Evolutionary conservation across 176 grass and related monocot genomes (phyloP).

Genomic region (Aegilops sharonensis): DNA sequence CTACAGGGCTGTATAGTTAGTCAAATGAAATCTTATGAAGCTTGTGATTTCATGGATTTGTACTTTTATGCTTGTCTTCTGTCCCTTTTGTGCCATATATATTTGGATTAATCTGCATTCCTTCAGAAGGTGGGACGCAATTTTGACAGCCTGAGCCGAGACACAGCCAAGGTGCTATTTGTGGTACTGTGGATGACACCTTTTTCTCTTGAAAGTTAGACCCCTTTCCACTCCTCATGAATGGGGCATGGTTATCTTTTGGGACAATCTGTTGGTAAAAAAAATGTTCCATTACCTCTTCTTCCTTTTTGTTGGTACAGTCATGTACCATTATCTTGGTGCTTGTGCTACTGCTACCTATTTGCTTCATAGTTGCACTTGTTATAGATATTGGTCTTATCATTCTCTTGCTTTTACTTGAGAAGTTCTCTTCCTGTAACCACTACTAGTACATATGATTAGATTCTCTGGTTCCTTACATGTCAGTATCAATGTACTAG

Average conservation of each 20-base stretch:
- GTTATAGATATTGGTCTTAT: neutral
- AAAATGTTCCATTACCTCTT: neutral
- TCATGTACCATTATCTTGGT: constrained; percentile 34
- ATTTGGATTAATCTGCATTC: constrained; percentile 18
- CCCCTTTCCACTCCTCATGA: neutral
- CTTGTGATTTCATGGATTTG: constrained; percentile 47
- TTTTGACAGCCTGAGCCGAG: neutral
- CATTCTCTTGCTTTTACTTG: neutral
- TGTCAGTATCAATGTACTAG: constrained; percentile 11
- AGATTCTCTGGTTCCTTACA: neutral
- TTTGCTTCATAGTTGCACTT: neutral
- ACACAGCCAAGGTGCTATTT: constrained; percentile 29
- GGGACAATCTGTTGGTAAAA: constrained; percentile 4
- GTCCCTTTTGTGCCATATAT: neutral
- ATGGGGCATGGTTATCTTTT: constrained; percentile 11
- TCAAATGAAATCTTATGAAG: neutral
- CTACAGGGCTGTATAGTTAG: neutral
- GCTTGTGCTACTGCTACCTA: constrained; percentile 4
- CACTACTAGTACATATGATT: neutral
- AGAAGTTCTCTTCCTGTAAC: neutral
- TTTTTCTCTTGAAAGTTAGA: neutral
- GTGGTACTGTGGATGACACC: constrained; percentile 18
- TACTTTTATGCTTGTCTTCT: neutral
- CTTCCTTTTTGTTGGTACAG: neutral
- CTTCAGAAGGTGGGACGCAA: constrained; percentile 13